Evolutionary conservation across 768 basidiomycete genomes (phyloP).

Genomic region (Pulveroboletus sp.): DNA sequence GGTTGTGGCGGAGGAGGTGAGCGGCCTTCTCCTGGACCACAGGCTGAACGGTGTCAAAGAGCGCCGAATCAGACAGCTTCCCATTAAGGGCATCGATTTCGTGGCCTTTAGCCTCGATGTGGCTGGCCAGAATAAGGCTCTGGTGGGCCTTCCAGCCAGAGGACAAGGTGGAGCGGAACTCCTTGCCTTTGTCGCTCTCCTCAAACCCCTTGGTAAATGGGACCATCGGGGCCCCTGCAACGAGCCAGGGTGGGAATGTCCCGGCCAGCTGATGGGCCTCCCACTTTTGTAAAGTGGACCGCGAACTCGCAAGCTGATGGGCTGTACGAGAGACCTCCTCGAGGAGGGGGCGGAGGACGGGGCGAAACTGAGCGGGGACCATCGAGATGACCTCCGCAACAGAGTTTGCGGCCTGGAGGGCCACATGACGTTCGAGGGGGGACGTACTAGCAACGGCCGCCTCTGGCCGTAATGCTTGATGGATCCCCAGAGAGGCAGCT

Average conservation of each 20-base stretch:
- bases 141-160: neutral
- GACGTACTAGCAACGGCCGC: neutral
- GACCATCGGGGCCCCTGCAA: too few relatives aligned
- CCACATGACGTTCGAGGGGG: neutral
- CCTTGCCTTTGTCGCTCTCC: too few relatives aligned
- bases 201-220: too few relatives aligned
- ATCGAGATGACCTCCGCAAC: neutral
- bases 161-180: too few relatives aligned
- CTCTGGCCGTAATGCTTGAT: too few relatives aligned
- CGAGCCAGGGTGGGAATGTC: neutral
- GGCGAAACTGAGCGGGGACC: neutral
- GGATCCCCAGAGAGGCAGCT: neutral
- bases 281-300: neutral
- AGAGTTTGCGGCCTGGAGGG: neutral
- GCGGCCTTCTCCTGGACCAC: neutral
- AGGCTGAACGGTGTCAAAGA: neutral
- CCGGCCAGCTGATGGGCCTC: neutral
- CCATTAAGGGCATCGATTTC: neutral
- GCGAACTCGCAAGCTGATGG: neutral
- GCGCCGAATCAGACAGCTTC: neutral
- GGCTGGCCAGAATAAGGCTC: rapidly evolving
- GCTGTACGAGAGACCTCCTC: neutral
- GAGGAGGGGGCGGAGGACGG: neutral
- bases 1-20: rapidly evolving
- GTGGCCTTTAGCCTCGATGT: neutral